Evolutionary conservation across 2,329 filamentous ascomycete genomes (phyloP), one percentile per base, ranked within the genome.

Genomic region (Neonectria coccinea): DNA sequence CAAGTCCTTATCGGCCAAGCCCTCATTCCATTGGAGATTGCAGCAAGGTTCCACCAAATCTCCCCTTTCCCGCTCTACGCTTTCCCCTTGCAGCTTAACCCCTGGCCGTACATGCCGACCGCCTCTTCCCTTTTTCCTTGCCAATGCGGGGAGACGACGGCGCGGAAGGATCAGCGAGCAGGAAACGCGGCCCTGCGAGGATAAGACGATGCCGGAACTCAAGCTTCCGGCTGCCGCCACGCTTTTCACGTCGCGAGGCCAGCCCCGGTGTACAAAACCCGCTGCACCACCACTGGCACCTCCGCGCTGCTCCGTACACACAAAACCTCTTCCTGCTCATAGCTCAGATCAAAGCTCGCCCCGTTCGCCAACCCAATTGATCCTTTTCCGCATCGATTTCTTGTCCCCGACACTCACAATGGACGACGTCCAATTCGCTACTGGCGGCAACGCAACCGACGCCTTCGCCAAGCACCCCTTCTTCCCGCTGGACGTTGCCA

Each of bases 401-500:
- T 2, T 11, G 22, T 11, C 41, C 22, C 25, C 4, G 45, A 33
- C 54, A 10, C 22, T 27, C 60, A 59, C 48, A 57, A 73, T 72
- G 71, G 64, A 70, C 51, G 58, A n/a, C 56, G 22, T 64, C 3
- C 3, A 53, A 5, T 52, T 61, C 22, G 20, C 42, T 41, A 45
- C 57, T 61, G 56, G 53, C 63, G 56, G 53, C 39, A 65, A 67
- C 33, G 44, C 60, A 22, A 69, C 69, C 3, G 55, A 25, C 2
- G 60, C 56, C n/a, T 25, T 45, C 0, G 68, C 72, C 6, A 41
- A 54, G 18, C 90, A 94, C 76, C 91, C 91, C 1, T 94, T 92
- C 80, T 93, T 91, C 74, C 92, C 92, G 5, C 74, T 89, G 22
- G 86, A 88, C 57, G 85, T 88, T 41, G 79, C 82, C 18, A 86